Evolutionary conservation across 805 yeast species (phyloP).

Genomic region (Hanseniaspora occidentalis): DNA sequence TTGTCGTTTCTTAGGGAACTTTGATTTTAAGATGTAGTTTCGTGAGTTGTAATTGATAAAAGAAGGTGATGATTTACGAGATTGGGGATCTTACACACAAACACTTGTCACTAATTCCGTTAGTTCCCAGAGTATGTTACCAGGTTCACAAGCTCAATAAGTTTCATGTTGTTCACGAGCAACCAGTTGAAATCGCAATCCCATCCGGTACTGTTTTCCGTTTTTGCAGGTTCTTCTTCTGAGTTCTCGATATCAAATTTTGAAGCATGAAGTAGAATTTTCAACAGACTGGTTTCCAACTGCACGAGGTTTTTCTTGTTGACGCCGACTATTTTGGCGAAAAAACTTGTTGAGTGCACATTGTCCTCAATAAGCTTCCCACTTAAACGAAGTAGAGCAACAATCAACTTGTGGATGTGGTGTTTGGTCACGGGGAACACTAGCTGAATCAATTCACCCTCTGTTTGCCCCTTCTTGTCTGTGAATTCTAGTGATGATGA

Average conservation of each 20-base stretch:
- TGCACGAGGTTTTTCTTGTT: constrained; percentile 19
- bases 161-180: not conserved
- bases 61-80: too few relatives aligned
- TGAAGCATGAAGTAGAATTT: constrained; percentile 4
- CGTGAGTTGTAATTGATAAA: too few relatives aligned
- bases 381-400: constrained; percentile 33
- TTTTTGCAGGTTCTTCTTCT: too few relatives aligned
- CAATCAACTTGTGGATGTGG: constrained; percentile 27
- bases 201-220: too few relatives aligned
- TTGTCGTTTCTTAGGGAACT: too few relatives aligned
- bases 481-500: too few relatives aligned
- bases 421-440: not conserved
- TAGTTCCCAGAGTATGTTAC: too few relatives aligned
- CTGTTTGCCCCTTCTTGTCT: too few relatives aligned
- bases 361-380: constrained; percentile 37
- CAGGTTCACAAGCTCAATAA: not conserved
- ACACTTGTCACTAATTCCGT: too few relatives aligned
- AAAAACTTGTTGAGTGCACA: constrained; percentile 32
- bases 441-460: not conserved
- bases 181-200: constrained; percentile 1
- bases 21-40: too few relatives aligned
- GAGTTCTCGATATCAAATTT: not conserved
- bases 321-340: constrained; percentile 37
- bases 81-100: too few relatives aligned
- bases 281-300: constrained; percentile 17